Conservation (phyloP, 768 basidiomycete genomes). For the Hygrophorus pudorinus region DNA sequence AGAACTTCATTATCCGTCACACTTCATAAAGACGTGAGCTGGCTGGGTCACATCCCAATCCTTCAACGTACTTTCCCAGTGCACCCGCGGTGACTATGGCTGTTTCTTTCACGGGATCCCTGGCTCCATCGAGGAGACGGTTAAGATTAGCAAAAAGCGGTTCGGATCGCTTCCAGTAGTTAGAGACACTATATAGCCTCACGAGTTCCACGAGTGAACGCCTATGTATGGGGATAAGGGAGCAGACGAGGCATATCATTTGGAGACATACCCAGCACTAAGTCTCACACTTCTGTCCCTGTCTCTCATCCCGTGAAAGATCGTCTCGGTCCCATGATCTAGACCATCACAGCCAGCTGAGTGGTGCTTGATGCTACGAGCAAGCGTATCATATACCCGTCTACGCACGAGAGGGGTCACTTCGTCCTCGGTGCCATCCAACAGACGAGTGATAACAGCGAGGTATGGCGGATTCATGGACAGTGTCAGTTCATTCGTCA, state of each 20-base stretch:
- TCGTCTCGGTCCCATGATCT: constrained; percentile 25
- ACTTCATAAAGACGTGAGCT: constrained; percentile 20
- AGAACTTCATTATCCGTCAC: constrained; percentile 41
- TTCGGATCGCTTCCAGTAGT: constrained; percentile 26
- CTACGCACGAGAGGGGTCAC: constrained; percentile 38
- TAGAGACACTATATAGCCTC: constrained; percentile 27
- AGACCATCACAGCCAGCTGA: constrained; percentile 19
- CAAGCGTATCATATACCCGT: constrained; percentile 30
- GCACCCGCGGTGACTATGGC: constrained; percentile 49
- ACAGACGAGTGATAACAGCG: constrained; percentile 26
- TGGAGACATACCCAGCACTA: constrained; percentile 52
- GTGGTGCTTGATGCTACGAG: constrained; percentile 34
- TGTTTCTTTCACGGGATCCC: constrained; percentile 49
- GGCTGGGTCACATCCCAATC: neutral
- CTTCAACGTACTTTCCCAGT: constrained; percentile 36
- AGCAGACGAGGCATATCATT: neutral
- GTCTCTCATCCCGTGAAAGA: constrained; percentile 42
- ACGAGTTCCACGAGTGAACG: constrained; percentile 40
- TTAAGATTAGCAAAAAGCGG: constrained; percentile 36
- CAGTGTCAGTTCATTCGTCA: constrained; percentile 14
- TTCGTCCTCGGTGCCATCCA: constrained; percentile 38
- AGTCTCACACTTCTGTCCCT: constrained; percentile 51
- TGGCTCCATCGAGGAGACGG: constrained; percentile 35
- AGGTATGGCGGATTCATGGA: constrained; percentile 25
- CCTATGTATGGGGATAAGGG: constrained; percentile 18